Percentiles rank a stretch among this genome's conserved stretches.
Conservation (phyloP, 176 grass and related monocot species). For the Zea mays region Zm-B73-REFERENCE-NAM-5.0 NC_050097.1:32733001-32733500, state of each 20-base stretch:
- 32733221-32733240: not conserved
- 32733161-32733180: not conserved
- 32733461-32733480: no score
- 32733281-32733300: constrained; percentile 93
- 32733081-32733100: constrained; percentile 85
- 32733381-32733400: no score
- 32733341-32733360: constrained; percentile 8
- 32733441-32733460: no score
- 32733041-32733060: constrained; percentile 95
- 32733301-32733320: constrained; percentile 69
- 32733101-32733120: constrained; percentile 60
- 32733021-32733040: constrained; percentile 62
- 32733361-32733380: constrained; percentile 14
- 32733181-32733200: not conserved
- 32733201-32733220: not conserved
- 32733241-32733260: constrained; percentile 95
- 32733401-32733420: no score
- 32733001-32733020: constrained; percentile 70
- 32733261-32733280: constrained; percentile 86
- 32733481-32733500: no score
- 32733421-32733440: no score
- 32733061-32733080: constrained; percentile 82
- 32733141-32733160: constrained; percentile 59
- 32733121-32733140: constrained; percentile 82
- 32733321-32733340: not conserved